A percentile compares a stretch with the other conserved stretches of the same genome.
phyloP scores from a whole-genome alignment of 345 rosid species.

The Citrus sp. region DNA sequence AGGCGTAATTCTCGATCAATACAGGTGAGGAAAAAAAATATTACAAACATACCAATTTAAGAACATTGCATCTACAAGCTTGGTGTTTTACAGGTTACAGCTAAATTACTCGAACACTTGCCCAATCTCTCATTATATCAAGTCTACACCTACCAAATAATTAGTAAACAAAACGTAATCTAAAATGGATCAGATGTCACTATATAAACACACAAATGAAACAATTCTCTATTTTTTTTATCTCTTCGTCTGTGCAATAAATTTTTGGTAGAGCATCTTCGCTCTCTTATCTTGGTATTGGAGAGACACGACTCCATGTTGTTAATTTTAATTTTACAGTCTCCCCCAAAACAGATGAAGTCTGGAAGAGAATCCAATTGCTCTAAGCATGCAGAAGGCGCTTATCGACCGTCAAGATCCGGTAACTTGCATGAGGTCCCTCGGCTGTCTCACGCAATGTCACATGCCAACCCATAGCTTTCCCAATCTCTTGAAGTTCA shows the following conservation, averaged over 20 bases:
- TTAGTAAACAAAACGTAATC: not conserved
- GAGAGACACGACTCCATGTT: not conserved
- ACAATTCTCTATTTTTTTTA: not conserved
- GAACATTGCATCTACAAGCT: not conserved
- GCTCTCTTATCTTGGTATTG: not conserved
- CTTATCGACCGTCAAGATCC: slow-evolving; percentile 77
- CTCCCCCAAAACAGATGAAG: not conserved
- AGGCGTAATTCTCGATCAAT: not conserved
- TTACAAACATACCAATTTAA: not conserved
- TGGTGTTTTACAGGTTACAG: slow-evolving; percentile 8
- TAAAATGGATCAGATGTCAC: not conserved
- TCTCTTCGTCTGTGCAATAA: not conserved
- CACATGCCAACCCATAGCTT: slow-evolving; percentile 79
- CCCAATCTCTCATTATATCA: not conserved
- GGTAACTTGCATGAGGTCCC: slow-evolving; percentile 95
- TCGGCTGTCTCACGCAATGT: slow-evolving; percentile 72
- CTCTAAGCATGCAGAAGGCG: slow-evolving; percentile 40
- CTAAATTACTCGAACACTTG: not conserved
- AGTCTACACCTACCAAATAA: not conserved
- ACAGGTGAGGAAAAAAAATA: not conserved
- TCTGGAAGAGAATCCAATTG: not conserved
- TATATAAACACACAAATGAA: slow-evolving; percentile 7
- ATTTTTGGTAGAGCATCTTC: not conserved
- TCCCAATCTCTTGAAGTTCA: slow-evolving; percentile 72
- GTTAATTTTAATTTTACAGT: slow-evolving; percentile 10